Base-by-base conservation (phyloP, 2,329 filamentous ascomycete genomes). In the Lasiodiplodia gonubiensis region DNA sequence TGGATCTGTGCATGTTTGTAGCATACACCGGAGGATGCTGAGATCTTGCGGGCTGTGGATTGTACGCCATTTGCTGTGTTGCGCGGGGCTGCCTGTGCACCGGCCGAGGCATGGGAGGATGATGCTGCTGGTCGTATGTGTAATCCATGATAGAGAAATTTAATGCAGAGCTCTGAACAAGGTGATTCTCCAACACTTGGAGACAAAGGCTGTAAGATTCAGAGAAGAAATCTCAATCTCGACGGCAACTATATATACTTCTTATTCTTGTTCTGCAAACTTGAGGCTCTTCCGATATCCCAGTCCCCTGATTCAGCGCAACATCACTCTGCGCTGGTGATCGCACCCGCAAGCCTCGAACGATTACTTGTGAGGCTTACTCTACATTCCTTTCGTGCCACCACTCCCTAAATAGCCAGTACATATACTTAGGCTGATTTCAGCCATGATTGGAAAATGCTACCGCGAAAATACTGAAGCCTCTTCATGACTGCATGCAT, bases 21-120 rank as follows among this genome's bases (percentile, higher is more conserved):
- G 54, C 54, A 2, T 57, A 25, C 25, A 42, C 33, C 16, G 33
- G 54, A 23, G 33, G 54, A 21, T 25, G 25, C 33, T 35, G 54
- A 16, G 10, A 3, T 3, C 54, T 42, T 25, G 18, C 8, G 21
- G 54, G 54, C 54, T 30, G 51, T 27, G 21, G 54, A 42, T 25
- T 25, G 54, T 39, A 57, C 54, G n/a, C 30, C 54, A 57, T 57
- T 57, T 57, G 54, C n/a, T 27, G 33, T 14, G 35, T 57, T 39
- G 33, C 4, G 3, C 35, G 35, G 12, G 54, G 54, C 54, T 57
- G 54, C 21, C 33, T 39, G n/a, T 57, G 25, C 10, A 57, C 33
- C 23, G 35, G n/a, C 3, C 35, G 35, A 2, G 54, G 54, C 33
- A 39, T 25, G 14, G 54, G 33, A 57, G 54, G 54, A 7, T 33